Evolutionary conservation across 768 basidiomycete species (phyloP).

Genomic region (Hortiboletus campestris): DNA sequence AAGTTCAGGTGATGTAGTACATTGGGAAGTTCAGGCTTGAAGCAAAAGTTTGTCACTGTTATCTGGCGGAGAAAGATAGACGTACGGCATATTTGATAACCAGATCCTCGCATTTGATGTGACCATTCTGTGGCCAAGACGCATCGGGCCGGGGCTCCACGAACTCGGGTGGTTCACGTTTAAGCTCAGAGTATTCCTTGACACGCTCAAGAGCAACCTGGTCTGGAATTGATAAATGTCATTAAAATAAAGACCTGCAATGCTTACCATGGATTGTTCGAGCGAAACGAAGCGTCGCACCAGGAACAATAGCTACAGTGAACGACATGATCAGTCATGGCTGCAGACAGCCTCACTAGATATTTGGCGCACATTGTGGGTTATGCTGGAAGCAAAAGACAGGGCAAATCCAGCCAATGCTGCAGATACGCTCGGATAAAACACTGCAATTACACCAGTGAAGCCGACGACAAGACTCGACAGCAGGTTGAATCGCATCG

Average conservation of each 20-base stretch:
- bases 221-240: background rate
- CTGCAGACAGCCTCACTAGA: background rate
- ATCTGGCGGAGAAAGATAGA: constrained; percentile 3
- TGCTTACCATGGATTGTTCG: constrained; percentile 84
- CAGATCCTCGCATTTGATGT: constrained; percentile 69
- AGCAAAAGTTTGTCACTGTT: background rate
- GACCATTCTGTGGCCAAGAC: constrained; percentile 74
- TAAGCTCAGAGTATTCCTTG: constrained; percentile 85
- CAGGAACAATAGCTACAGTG: constrained; percentile 54
- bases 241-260: background rate
- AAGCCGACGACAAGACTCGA: constrained; percentile 71
- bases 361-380: constrained; percentile 49
- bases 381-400: constrained; percentile 78
- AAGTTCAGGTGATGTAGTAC: constrained; percentile 82
- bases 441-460: constrained; percentile 63
- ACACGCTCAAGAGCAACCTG: constrained; percentile 85
- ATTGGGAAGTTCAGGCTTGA: constrained; percentile 79
- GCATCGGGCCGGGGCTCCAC: constrained; percentile 79
- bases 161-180: constrained; percentile 78
- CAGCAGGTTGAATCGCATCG: constrained; percentile 81
- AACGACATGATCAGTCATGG: constrained; percentile 17
- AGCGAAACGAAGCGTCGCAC: constrained; percentile 82
- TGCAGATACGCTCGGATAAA: constrained; percentile 71
- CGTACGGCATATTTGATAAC: constrained; percentile 77
- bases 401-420: constrained; percentile 84